Base-by-base conservation (phyloP, 2,329 filamentous ascomycete species). In the Phaeophleospora eucalypticola region DNA sequence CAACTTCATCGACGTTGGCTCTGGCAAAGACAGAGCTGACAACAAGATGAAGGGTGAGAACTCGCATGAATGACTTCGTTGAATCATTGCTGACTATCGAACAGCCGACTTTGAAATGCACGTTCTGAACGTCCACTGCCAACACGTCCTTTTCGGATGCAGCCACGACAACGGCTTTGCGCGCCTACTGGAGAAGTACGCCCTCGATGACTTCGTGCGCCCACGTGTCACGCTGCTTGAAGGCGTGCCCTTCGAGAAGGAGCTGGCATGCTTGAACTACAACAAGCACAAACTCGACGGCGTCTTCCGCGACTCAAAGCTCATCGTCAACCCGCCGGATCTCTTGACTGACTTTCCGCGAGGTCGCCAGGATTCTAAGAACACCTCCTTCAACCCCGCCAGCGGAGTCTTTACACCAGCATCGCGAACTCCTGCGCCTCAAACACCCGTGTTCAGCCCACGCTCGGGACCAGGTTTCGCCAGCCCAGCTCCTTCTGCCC, bases 1-100 rank as follows among this genome's bases (percentile, higher is more conserved):
- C 47, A 80, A 84, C 58, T 80, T 81, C 54, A 68, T 82, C 18
- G 81, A 84, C 59, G 77, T 79, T 14, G 77, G 80, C 6, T 72
- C 77, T 53, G 73, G 77, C 21, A 81, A 81, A 58, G 77, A 80
- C 54, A 74, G 76, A 16, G 76, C 76, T 16, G 76, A 78, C 54
- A 76, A 74, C 57, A 84, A 84, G 62, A 70, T 84, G 46, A 73
- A 75, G 58, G 77, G 69, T 64, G 44, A 56, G 53, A 65, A 12
- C 8, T 15, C 16, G n/a, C 18, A 17, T 4, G 6, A 35, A 19
- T 16, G 16, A n/a, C 21, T 8, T 6, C 4, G 16, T 32, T 33
- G 9, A 36, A 15, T 18, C 41, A 32, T 12, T 43, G 45, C 40
- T 49, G 14, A 53, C 39, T 45, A 37, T 45, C 17, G n/a, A 43